Conservation (phyloP, 1,139 yeast species). For the Saccharomycopsis hybrid region DNA sequence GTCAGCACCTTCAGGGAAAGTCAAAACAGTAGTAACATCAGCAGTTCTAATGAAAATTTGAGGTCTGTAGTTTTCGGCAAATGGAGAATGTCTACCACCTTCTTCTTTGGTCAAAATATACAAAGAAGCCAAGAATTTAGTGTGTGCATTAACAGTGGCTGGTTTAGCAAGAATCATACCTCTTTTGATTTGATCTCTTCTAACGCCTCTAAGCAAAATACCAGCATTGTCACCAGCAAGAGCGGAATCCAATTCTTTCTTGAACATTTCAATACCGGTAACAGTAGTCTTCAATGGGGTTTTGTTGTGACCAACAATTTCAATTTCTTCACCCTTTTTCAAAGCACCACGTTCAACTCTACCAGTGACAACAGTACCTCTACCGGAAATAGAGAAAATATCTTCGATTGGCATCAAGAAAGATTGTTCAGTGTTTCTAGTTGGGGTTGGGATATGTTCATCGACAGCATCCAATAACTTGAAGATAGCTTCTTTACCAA, state of each 20-base stretch:
- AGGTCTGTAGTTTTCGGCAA: slow-evolving; percentile 96
- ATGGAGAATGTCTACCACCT: slow-evolving; percentile 99
- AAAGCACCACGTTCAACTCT: slow-evolving; percentile 97
- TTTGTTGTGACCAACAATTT: slow-evolving; percentile 87
- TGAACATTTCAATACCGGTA: slow-evolving; percentile 98
- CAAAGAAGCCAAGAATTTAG: slow-evolving; percentile 87
- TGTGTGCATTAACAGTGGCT: slow-evolving; percentile 87
- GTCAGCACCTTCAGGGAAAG: slow-evolving; percentile 87
- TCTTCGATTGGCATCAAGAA: slow-evolving; percentile 97
- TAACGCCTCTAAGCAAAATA: slow-evolving; percentile 93
- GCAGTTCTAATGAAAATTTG: slow-evolving; percentile 96
- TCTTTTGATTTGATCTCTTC: slow-evolving; percentile 94
- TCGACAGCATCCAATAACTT: slow-evolving; percentile 90
- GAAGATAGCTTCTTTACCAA: slow-evolving; percentile 79
- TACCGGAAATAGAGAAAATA: slow-evolving; percentile 96
- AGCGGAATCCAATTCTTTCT: slow-evolving; percentile 95
- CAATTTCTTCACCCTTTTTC: slow-evolving; percentile 98
- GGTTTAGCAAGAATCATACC: slow-evolving; percentile 98
- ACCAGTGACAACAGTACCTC: slow-evolving; percentile 99
- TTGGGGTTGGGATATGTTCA: slow-evolving; percentile 91
- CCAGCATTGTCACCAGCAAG: slow-evolving; percentile 99
- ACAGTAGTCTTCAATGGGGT: slow-evolving; percentile 89
- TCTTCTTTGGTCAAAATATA: slow-evolving; percentile 93
- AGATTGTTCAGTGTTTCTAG: slow-evolving; percentile 92
- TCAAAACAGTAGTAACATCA: slow-evolving; percentile 86